phyloP scores from a whole-genome alignment of 2,329 filamentous ascomycete genomes.

The Xylariomycetidae sp. region DNA sequence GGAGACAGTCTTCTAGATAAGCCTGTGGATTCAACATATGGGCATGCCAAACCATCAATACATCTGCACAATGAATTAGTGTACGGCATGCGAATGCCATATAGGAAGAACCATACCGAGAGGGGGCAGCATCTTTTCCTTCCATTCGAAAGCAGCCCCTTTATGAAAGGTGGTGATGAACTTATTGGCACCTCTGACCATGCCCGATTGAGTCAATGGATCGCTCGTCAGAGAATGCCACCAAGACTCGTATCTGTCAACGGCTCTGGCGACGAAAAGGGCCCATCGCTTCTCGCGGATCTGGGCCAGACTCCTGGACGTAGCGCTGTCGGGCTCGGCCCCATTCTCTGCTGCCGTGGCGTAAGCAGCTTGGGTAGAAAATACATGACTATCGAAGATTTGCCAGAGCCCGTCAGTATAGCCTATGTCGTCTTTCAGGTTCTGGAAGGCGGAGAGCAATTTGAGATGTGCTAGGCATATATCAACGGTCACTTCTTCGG shows the following conservation, averaged over 20 bases:
- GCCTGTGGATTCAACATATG: conserved; percentile 72
- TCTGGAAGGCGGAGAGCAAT: conserved; percentile 63
- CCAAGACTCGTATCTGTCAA: conserved; percentile 65
- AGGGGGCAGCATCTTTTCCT: conserved; percentile 46
- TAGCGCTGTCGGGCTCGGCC: conserved; percentile 26
- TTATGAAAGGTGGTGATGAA: too few species aligned
- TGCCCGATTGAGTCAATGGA: too few species aligned
- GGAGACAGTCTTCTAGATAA: conserved; percentile 71
- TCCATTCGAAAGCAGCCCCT: conserved; percentile 34
- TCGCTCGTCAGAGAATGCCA: conserved; percentile 48
- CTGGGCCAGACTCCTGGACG: conserved; percentile 41
- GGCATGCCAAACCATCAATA: conserved; percentile 75
- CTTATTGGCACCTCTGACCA: too few species aligned
- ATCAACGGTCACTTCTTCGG: conserved; percentile 38
- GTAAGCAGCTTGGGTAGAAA: conserved; percentile 7
- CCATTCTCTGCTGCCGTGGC: conserved; percentile 8
- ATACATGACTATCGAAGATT: conserved; percentile 46
- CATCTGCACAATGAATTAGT: conserved; percentile 43
- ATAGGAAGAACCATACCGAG: conserved; percentile 39
- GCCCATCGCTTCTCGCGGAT: conserved; percentile 71
- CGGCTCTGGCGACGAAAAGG: conserved; percentile 63
- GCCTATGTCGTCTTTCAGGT: conserved; percentile 62
- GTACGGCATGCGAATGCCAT: conserved; percentile 10
- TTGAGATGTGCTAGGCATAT: conserved; percentile 71
- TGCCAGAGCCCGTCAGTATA: conserved; percentile 64